Evolutionary conservation across 352 stramenopile species (phyloP).

Genomic region (Globisporangium mamillatum): DNA sequence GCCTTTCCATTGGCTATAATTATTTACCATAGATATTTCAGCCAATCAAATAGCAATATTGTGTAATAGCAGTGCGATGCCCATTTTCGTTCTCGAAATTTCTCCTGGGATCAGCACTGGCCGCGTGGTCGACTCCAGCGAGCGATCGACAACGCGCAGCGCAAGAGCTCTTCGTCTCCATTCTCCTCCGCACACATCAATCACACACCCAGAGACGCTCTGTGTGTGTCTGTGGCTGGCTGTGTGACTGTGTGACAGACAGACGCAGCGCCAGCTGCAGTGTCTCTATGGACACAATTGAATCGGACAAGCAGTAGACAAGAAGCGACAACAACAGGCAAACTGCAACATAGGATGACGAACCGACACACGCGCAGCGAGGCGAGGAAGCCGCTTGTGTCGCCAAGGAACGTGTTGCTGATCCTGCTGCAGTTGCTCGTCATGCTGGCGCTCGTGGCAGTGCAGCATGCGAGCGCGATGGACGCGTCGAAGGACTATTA

Average conservation of each 20-base stretch:
- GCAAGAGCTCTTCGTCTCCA: slow-evolving; percentile 1
- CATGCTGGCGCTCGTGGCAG: slow-evolving; percentile 22
- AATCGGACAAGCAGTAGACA: slow-evolving; percentile 13
- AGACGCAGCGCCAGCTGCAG: neutral
- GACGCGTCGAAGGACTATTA: slow-evolving; percentile 81
- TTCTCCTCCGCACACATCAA: neutral
- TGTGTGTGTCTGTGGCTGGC: neutral
- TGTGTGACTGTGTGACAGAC: neutral
- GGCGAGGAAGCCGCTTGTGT: neutral
- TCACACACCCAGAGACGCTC: neutral
- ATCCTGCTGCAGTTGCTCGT: slow-evolving; percentile 26
- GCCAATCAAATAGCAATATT: neutral
- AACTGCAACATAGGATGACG: neutral
- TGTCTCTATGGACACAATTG: slow-evolving; percentile 12
- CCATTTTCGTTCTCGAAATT: slow-evolving; percentile 19
- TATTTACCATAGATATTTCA: neutral
- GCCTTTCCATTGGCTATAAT: neutral
- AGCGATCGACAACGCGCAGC: neutral
- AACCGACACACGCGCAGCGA: neutral
- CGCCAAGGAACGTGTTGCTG: slow-evolving; percentile 10
- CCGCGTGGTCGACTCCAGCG: slow-evolving; percentile 2
- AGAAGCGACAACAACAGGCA: slow-evolving; percentile 5
- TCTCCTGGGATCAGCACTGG: slow-evolving; percentile 10
- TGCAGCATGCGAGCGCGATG: slow-evolving; percentile 30
- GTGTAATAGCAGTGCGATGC: neutral